These are phyloP conservation scores for Erigeron canadensis DNA, from an alignment of 129 eudicot genomes.

Conservation along the genomic window DNA sequence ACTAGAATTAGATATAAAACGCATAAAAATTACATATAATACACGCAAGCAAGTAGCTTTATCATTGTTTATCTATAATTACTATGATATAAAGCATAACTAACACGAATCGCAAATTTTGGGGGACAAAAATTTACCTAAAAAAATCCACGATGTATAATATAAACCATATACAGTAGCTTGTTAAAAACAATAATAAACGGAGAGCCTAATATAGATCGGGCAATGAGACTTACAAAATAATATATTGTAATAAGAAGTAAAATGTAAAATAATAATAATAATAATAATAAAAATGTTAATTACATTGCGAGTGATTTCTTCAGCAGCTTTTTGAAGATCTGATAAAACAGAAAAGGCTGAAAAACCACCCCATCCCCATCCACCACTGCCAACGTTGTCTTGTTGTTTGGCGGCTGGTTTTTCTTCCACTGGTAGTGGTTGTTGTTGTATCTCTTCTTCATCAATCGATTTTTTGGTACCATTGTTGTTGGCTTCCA, in stretches of 20 bases:
- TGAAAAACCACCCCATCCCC: conserved; percentile 96
- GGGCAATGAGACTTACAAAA: neutral
- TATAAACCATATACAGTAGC: no score
- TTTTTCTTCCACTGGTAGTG: conserved; percentile 25
- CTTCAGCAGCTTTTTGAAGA: conserved; percentile 97
- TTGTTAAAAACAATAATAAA: neutral
- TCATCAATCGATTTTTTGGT: conserved; percentile 20
- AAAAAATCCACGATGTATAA: no score
- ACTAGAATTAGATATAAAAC: no score
- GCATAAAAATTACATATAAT: no score
- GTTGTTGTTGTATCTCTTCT: conserved; percentile 35
- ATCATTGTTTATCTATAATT: no score
- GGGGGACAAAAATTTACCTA: no score
- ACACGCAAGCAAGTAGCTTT: no score
- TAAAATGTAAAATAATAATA: neutral
- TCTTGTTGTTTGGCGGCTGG: conserved; percentile 32
- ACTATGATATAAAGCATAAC: no score
- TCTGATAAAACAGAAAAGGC: conserved; percentile 76
- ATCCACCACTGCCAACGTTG: conserved; percentile 62
- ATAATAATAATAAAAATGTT: neutral
- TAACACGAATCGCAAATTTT: no score
- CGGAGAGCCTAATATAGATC: neutral
- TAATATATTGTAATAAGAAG: neutral
- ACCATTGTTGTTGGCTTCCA: conserved; percentile 39
- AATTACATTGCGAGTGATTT: conserved; percentile 93